Evolutionary conservation across 2,329 filamentous ascomycete genomes (phyloP), one percentile per base, ranked within the genome.

Genomic region (Tolypocladium inflatum): DNA sequence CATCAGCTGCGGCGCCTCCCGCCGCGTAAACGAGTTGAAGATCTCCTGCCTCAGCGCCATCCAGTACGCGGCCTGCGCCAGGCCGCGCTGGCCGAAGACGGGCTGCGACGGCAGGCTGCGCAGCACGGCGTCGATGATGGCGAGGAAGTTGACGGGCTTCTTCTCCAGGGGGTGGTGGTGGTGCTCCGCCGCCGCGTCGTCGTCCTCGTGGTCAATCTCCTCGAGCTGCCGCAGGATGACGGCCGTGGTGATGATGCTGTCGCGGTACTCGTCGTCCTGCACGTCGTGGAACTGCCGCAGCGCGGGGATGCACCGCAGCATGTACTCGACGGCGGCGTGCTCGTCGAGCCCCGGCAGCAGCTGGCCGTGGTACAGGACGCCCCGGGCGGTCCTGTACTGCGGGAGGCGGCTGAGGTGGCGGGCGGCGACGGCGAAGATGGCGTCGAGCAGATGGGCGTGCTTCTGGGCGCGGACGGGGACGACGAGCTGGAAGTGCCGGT

Each of bases 11-110:
- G 73, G 73, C 0, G 73, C 66, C 13, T 75, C 70, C 9, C 67
- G 65, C 38, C 71, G 68, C 2, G 72, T 75, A 42, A 75, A 73
- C 0, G 73, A 74, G 54, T 75, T 71, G 58, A 73, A 75, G 4
- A 75, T 73, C 48, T 75, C 73, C 56, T 75, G 73, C 35, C 73
- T 57, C 23, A 75, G 65, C 2, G 73, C 73, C 67, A 75, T 74
- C 73, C 73, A 75, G 57, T 75, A 75, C 8, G 73, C 68, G 0
- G 73, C 73, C 48, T 73, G 73, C 55, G 74, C 71, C 17, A 75
- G 64, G 30, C 71, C 69, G 38, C 71, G 63, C 30, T 66, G 67
- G 1, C 68, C 68, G 41, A 74, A 73, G n/a, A 73, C 66, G 21
- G 70, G 66, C 55, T 70, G 66, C 1, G 72, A 71, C 2, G 72